Percentiles rank a stretch among this genome's conserved stretches.
Evolutionary conservation across 2,329 filamentous ascomycete species (phyloP).

Genomic region (Cordyceps tenuipes): DNA sequence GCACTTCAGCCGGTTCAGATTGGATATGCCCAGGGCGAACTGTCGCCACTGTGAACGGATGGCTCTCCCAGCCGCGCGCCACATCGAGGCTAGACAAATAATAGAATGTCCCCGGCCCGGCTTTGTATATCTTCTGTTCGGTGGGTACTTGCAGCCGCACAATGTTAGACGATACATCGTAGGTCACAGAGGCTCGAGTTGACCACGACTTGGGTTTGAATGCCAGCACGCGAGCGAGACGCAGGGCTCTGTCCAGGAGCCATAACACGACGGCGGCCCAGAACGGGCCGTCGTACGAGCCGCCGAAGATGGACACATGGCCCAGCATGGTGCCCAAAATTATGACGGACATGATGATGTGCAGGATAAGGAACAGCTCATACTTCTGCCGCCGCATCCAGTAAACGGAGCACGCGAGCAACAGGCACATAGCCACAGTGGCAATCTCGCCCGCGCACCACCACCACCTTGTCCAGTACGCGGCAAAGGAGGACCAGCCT

Average conservation of each 20-base stretch:
- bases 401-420: constrained; percentile 40
- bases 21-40: constrained; percentile 19
- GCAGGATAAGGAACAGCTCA: constrained; percentile 39
- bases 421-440: constrained; percentile 35
- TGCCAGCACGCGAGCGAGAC: constrained; percentile 32
- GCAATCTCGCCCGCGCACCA: constrained; percentile 43
- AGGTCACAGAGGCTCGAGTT: constrained; percentile 26
- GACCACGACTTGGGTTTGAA: constrained; percentile 33
- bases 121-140: constrained; percentile 24
- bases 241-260: constrained; percentile 39
- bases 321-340: constrained; percentile 43
- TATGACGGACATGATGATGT: constrained; percentile 44
- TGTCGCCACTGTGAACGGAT: constrained; percentile 39
- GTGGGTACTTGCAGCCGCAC: constrained; percentile 32
- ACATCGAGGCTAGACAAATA: constrained; percentile 36
- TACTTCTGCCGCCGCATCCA: constrained; percentile 45
- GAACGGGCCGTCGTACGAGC: constrained; percentile 39
- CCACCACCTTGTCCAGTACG: constrained; percentile 35
- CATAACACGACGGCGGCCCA: constrained; percentile 43
- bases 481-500: constrained; percentile 26
- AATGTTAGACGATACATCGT: constrained; percentile 31
- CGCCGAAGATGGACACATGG: constrained; percentile 44
- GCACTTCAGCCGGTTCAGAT: constrained; percentile 21
- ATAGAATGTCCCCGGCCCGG: constrained; percentile 35
- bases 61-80: constrained; percentile 37